Base-by-base conservation (phyloP, 2,329 filamentous ascomycete genomes). In the Fusarium humuli region DNA sequence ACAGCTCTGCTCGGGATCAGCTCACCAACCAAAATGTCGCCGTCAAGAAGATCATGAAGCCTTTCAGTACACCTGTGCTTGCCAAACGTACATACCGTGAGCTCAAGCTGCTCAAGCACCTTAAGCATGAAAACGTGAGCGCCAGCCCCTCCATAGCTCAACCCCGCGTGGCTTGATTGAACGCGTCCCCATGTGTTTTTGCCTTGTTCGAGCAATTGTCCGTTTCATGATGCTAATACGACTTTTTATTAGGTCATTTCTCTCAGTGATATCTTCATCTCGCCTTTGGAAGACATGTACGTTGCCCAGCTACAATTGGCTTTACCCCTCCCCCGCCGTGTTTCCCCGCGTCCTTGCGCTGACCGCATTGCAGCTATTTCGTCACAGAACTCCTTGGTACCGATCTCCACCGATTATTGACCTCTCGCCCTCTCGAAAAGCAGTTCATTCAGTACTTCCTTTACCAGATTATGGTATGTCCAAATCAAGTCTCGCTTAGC, bases 21-120 rank as follows among this genome's bases (percentile, higher is more conserved):
- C 94, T 99, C 82, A 98, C 96, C 65, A 93, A 89, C 80, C 94
- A 98, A 82, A 94, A 94, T 82, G 96, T 99, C 67, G 96, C 96
- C 64, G 94, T 99, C 80, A 99, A 99, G 89, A 99, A 99, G 89
- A 99, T 99, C 79, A 98, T 99, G 95, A 99, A 98, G 86, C 96
- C 96, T 12, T 99, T 99, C 84, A 98, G 94, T 87, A 99, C 96
- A n/a, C 94, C 96, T 2, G 96, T 99, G 63, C 87, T 99, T 49
- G 96, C 96, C 63, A 99, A 99, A 86, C 90, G 96, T 79, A 99
- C 96, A 73, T 99, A 99, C 82, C 91, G 96, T 78, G 96, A 99
- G 82, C 85, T 99, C 79, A 99, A 98, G 86, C 88, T 99, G 70
- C 86, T 99, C 78, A 99, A 98, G 86, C 96, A 99, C 79, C 86